phyloP scores from a whole-genome alignment of 768 basidiomycete species.

The Russula lepida region DNA sequence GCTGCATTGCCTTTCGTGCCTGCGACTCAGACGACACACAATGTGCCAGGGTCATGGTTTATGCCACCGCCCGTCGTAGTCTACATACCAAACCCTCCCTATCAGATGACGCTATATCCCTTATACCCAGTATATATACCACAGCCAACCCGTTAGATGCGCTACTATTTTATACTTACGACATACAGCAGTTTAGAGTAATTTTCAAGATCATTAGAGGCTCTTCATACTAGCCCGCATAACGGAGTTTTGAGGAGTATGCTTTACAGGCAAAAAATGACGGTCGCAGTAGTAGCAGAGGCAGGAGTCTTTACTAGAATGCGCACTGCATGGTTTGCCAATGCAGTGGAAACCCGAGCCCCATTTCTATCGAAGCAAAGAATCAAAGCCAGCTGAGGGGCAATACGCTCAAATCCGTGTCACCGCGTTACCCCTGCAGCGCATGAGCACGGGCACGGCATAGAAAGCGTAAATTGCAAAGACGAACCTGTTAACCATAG shows the following conservation, averaged over 20 bases:
- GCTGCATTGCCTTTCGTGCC: neutral
- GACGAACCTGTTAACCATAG: slow-evolving; percentile 70
- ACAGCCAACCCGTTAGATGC: neutral
- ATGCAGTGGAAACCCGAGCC: neutral
- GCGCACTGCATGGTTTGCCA: neutral
- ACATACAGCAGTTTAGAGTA: neutral
- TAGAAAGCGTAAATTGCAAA: neutral
- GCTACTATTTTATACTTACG: neutral
- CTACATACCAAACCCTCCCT: neutral
- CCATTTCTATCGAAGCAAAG: neutral
- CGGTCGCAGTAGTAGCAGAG: neutral
- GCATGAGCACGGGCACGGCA: neutral
- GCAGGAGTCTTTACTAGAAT: neutral
- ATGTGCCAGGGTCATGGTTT: neutral
- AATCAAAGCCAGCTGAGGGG: neutral
- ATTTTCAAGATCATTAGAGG: neutral
- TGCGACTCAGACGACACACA: neutral
- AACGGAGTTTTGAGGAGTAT: neutral
- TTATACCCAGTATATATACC: neutral
- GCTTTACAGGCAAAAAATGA: neutral
- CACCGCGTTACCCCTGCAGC: slow-evolving; percentile 16
- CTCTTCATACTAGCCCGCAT: neutral
- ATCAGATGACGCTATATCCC: neutral
- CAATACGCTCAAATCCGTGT: slow-evolving; percentile 2
- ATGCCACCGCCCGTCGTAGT: neutral